These are phyloP conservation scores for Laburnicola sp. DNA, from an alignment of 2,329 filamentous ascomycete genomes.

Conservation along the genomic window DNA sequence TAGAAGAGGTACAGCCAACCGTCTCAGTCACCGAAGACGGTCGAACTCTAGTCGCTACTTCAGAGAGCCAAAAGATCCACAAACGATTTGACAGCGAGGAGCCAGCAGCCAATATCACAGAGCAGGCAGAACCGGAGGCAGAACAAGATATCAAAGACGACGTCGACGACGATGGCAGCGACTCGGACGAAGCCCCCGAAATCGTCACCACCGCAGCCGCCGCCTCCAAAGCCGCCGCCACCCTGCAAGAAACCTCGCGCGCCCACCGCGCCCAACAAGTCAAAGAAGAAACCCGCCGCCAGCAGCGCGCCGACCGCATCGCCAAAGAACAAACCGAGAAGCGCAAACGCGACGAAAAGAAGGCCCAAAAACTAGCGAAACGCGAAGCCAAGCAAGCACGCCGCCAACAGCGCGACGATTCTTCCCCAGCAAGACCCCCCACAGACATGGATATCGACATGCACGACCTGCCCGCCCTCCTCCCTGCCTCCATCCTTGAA, in stretches of 20 bases:
- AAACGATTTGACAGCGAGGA: conserved; percentile 45
- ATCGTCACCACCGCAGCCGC: conserved; percentile 40
- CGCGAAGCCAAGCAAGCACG: conserved; percentile 7
- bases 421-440: conserved; percentile 6
- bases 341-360: conserved; percentile 34
- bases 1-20: not conserved
- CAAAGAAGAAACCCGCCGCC: conserved; percentile 30
- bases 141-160: conserved; percentile 6
- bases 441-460: conserved; percentile 27
- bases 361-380: conserved; percentile 32
- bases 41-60: conserved; percentile 12
- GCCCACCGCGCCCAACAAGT: conserved; percentile 35
- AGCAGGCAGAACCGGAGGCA: conserved; percentile 18
- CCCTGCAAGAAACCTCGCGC: conserved; percentile 34
- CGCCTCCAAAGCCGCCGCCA: conserved; percentile 30
- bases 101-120: conserved; percentile 16
- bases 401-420: conserved; percentile 7
- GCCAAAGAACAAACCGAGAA: conserved; percentile 39
- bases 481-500: conserved; percentile 57
- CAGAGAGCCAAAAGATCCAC: conserved; percentile 24
- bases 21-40: not conserved
- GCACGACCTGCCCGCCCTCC: conserved; percentile 52
- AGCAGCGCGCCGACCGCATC: conserved; percentile 37
- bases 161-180: conserved; percentile 33
- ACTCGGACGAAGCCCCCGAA: conserved; percentile 47